Evolutionary conservation across 108 stramenopile genomes (phyloP), one percentile per base, ranked within the genome.

Genomic region (Cyclotella cryptica): DNA sequence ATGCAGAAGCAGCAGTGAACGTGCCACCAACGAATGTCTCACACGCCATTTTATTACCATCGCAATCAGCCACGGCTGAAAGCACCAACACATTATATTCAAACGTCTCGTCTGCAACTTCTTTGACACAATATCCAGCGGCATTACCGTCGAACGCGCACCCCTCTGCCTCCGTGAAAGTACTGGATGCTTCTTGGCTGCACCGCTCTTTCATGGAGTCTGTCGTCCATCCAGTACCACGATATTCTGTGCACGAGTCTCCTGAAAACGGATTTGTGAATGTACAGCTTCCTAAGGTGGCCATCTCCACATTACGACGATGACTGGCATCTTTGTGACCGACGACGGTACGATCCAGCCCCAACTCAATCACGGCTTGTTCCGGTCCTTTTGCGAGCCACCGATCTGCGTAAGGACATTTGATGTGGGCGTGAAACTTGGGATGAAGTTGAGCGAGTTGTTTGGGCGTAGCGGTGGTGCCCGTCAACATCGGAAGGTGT

Each of bases 321-420:
- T 53, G 47, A 42, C 44, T 47, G 21, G 13, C 44, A 22, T n/a
- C 47, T 19, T 27, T 66, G 6, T 15, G 54, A 39, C 13, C 29
- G 10, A 35, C 53, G 14, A 55, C 54, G 46, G 45, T 41, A 10
- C 66, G 45, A 13, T 43, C 51, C 13, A 72, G 53, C 0, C 83
- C 83, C 11, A 84, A 65, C 19, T 85, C 84, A 15, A 27, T 35
- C 26, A 76, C 79, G 44, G 84, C 84, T 79, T 58, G 62, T 18
- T 77, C 74, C 61, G 84, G 75, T 19, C 84, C 84, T 54, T 85
- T 81, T 47, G 80, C 43, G 53, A 85, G 75, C 84, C 84, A 85
- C 28, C 72, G 57, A 10, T 76, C 41, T 6, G 84, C 80, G 55
- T 85, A 78, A 9, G 84, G 84, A 22, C 84, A 85, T 40, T 77